Percentiles rank a stretch among this genome's conserved stretches.
Conservation (phyloP, 331 rosid genomes). For the Pyrus hybrid region DNA sequence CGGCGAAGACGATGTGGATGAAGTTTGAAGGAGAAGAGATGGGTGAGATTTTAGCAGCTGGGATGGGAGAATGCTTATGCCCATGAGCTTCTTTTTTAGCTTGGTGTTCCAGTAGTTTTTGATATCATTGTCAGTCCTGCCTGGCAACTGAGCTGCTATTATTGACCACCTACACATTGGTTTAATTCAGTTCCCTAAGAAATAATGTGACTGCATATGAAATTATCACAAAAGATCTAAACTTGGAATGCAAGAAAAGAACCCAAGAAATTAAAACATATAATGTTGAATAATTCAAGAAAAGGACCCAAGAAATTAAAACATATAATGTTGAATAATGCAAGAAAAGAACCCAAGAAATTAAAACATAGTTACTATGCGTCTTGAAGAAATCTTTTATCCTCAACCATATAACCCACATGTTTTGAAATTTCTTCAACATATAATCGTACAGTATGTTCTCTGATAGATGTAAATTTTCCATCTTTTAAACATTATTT, state of each 20-base stretch:
- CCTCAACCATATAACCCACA: too few species aligned
- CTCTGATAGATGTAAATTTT: too few species aligned
- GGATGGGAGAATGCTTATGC: slow-evolving; percentile 20
- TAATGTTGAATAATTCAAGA: too few species aligned
- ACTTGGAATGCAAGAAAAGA: slow-evolving; percentile 17
- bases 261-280: neutral
- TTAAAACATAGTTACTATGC: too few species aligned
- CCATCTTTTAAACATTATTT: neutral
- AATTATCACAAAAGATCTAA: slow-evolving; percentile 12
- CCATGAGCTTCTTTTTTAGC: slow-evolving; percentile 62
- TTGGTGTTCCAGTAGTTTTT: slow-evolving; percentile 93
- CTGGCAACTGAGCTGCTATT: slow-evolving; percentile 76
- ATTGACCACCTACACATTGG: slow-evolving; percentile 70
- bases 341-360: too few species aligned
- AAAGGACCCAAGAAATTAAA: too few species aligned
- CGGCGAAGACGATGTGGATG: slow-evolving; percentile 32
- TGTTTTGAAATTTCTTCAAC: too few species aligned
- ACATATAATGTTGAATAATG: too few species aligned
- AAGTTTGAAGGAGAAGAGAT: slow-evolving; percentile 27
- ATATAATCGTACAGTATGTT: too few species aligned
- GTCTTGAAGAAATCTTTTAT: too few species aligned
- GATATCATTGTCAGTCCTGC: slow-evolving; percentile 85
- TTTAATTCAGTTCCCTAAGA: neutral
- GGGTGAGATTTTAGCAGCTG: slow-evolving; percentile 21
- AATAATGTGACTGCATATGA: neutral